These are phyloP conservation scores for Phytophthora nicotianae DNA, from an alignment of 352 stramenopile species.

Conservation along the genomic window DNA sequence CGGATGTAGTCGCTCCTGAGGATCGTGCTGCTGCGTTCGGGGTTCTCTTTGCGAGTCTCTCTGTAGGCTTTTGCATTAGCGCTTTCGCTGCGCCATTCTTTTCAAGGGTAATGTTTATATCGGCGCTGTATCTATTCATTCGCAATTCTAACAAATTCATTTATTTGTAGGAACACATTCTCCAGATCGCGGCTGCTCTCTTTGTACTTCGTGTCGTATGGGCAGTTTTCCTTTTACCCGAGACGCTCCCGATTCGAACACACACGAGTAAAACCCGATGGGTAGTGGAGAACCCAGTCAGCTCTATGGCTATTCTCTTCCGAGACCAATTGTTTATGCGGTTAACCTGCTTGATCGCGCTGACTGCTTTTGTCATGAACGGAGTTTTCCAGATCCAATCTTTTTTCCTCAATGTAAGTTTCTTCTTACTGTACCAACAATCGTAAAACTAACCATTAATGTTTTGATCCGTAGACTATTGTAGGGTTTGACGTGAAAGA, in stretches of 20 bases:
- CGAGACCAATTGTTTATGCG: slow-evolving; percentile 65
- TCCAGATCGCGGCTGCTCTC: slow-evolving; percentile 50
- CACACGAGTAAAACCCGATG: slow-evolving; percentile 36
- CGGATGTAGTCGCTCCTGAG: slow-evolving; percentile 58
- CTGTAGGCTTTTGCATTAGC: slow-evolving; percentile 61
- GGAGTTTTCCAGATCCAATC: slow-evolving; percentile 66
- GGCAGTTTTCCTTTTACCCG: slow-evolving; percentile 55
- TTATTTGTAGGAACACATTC: slow-evolving; percentile 45
- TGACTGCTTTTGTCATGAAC: slow-evolving; percentile 70
- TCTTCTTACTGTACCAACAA: not conserved
- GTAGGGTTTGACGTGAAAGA: slow-evolving; percentile 76
- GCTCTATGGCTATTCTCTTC: slow-evolving; percentile 70
- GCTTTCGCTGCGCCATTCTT: slow-evolving; percentile 61
- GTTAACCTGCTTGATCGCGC: slow-evolving; percentile 66
- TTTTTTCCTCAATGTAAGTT: slow-evolving; percentile 75
- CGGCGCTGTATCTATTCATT: not conserved
- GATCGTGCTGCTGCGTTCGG: slow-evolving; percentile 65
- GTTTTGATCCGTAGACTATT: slow-evolving; percentile 41
- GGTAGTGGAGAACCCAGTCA: slow-evolving; percentile 61
- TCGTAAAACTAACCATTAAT: slow-evolving; percentile 10
- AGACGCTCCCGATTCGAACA: slow-evolving; percentile 55
- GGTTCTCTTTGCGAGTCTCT: slow-evolving; percentile 55
- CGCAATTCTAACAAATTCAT: not conserved
- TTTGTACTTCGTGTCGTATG: slow-evolving; percentile 64
- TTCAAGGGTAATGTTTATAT: slow-evolving; percentile 39